Conservation (phyloP, 495 filamentous ascomycete species). For the Penicillium fimorum region DNA sequence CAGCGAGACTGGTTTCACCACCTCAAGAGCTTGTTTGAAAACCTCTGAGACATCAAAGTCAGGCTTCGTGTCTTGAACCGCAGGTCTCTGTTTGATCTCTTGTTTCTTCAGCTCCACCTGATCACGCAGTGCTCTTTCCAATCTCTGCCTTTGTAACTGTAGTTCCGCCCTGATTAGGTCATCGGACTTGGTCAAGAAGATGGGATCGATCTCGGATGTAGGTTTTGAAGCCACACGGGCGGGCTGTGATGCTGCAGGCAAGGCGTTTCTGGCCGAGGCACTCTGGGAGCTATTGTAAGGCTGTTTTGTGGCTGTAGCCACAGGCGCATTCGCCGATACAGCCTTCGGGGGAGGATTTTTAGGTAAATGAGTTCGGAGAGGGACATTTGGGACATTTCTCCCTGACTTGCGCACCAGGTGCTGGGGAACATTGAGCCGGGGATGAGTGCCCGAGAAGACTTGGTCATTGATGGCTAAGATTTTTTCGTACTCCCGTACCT, state of each 20-base stretch:
- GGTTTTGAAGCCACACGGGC: constrained; percentile 41
- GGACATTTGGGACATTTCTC: constrained; percentile 30
- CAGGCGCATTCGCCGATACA: constrained; percentile 32
- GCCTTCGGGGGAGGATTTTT: constrained; percentile 24
- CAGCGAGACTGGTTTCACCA: constrained; percentile 64
- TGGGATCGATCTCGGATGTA: constrained; percentile 64
- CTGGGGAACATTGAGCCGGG: constrained; percentile 66
- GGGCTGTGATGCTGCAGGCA: constrained; percentile 29
- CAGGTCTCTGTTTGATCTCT: constrained; percentile 53
- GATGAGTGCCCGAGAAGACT: constrained; percentile 71
- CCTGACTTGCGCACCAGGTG: constrained; percentile 54
- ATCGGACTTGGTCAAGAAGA: constrained; percentile 81
- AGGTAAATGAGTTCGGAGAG: constrained; percentile 24
- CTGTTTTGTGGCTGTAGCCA: constrained; percentile 25
- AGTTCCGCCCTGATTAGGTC: constrained; percentile 79
- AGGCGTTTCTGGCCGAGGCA: constrained; percentile 30
- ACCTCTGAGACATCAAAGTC: constrained; percentile 76
- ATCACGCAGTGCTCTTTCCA: constrained; percentile 75
- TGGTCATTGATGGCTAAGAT: constrained; percentile 74
- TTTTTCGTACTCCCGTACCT: constrained; percentile 63
- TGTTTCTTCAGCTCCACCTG: constrained; percentile 67
- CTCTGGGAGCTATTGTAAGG: constrained; percentile 30
- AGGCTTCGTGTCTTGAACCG: constrained; percentile 57
- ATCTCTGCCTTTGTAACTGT: constrained; percentile 70
- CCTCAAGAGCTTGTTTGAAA: constrained; percentile 65